Evolutionary conservation across 108 stramenopile genomes (phyloP), one percentile per base, ranked within the genome.

Genomic region (Bacterosira constricta): DNA sequence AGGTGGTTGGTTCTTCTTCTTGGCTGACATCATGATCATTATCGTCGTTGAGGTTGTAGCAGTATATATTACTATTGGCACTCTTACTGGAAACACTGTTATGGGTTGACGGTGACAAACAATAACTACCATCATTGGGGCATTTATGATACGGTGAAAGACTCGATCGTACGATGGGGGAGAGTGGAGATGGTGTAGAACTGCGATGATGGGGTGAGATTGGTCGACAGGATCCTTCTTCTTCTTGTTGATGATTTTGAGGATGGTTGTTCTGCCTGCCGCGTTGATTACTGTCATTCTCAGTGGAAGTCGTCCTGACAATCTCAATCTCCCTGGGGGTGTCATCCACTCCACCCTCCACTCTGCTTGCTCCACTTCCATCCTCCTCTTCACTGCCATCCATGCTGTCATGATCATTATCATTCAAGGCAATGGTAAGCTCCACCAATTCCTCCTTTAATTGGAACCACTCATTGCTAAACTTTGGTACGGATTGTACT

Each of bases 361-460:
- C 65, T 51, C 37, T 26, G 25, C 23, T 26, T 23, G 23, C 65
- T n/a, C 25, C 52, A n/a, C 38, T 37, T 3, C 25, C 17, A 26
- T 41, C 37, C 38, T 54, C 38, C 37, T 66, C 52, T 8, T 54
- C 51, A 35, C 23, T 30, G 12, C 0, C 39, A 23, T 44, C 23
- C 35, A 41, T 32, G 25, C 30, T 53, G 29, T 38, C 30, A 26
- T 29, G 30, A n/a, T 42, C 44, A 25, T 47, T 42, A 35, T 46
- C 56, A n/a, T n/a, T n/a, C 42, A 58, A 42, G 29, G 35, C 46
- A 31, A 58, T 69, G 29, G 27, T 15, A 3, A 69, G 55, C 57
- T 69, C 57, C 7, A 69, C 55, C 25, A 69, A 41, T 30, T 69
- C 56, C 25, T 57, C 68, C 30, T 69, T 69, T 3, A 69, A 46